Percentiles rank a stretch among this genome's conserved stretches.
Evolutionary conservation across 805 yeast species (phyloP).

Genomic region (Ogataea parapolymorpha): DNA sequence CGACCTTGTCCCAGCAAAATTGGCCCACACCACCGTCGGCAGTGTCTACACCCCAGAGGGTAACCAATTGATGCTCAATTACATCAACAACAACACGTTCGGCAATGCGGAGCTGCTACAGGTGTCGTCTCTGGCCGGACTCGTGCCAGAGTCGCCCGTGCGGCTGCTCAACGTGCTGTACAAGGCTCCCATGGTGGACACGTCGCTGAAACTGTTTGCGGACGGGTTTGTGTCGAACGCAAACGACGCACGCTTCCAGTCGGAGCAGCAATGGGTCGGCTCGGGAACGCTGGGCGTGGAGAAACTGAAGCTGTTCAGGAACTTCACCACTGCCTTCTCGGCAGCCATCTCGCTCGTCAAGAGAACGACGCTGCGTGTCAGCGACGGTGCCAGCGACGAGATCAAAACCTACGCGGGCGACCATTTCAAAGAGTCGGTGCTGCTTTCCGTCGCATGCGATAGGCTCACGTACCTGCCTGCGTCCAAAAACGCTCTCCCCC

Average conservation of each 20-base stretch:
- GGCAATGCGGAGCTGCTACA: slow-evolving; percentile 67
- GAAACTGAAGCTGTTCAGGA: slow-evolving; percentile 19
- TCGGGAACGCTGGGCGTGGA: slow-evolving; percentile 52
- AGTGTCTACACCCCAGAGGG: slow-evolving; percentile 35
- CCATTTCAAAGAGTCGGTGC: slow-evolving; percentile 53
- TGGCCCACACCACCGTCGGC: slow-evolving; percentile 33
- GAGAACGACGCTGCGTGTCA: slow-evolving; percentile 51
- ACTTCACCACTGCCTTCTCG: slow-evolving; percentile 20
- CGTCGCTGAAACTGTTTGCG: slow-evolving; percentile 46
- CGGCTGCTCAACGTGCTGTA: slow-evolving; percentile 51
- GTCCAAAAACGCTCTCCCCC: slow-evolving; percentile 40
- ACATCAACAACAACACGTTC: slow-evolving; percentile 47
- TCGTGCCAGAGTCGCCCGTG: slow-evolving; percentile 48
- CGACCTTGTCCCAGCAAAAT: slow-evolving; percentile 31
- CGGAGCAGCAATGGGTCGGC: slow-evolving; percentile 49
- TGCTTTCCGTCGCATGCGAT: slow-evolving; percentile 42
- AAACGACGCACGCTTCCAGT: slow-evolving; percentile 46
- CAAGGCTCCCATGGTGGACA: slow-evolving; percentile 43
- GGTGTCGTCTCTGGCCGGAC: slow-evolving; percentile 44
- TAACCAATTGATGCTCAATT: slow-evolving; percentile 33
- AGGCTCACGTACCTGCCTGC: slow-evolving; percentile 37
- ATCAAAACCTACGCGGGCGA: slow-evolving; percentile 60
- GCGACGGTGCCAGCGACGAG: slow-evolving; percentile 52
- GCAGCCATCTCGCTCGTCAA: slow-evolving; percentile 59
- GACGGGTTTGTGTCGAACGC: slow-evolving; percentile 49